Evolutionary conservation across 2,329 filamentous ascomycete species (phyloP), one percentile per base, ranked within the genome.

Genomic region (Phialophora tarda): DNA sequence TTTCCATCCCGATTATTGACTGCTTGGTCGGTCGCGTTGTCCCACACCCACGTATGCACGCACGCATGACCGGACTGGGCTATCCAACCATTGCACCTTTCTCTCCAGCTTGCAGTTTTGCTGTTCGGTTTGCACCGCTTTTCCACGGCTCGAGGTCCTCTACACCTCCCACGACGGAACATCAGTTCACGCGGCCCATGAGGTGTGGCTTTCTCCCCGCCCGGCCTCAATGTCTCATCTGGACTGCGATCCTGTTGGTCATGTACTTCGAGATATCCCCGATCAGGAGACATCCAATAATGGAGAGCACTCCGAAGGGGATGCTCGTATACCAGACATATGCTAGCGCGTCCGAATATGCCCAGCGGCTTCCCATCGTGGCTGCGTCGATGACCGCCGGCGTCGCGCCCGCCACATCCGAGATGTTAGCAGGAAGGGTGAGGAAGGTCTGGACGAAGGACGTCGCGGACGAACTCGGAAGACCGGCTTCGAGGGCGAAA

Each of bases 161-260:
- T n/a, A 7, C 38, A 17, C 14, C 32, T 34, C 10, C 10, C 10
- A 34, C 2, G 32, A 44, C 17, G 38, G 21, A 44, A 26, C 8
- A 23, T 23, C 11, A 7, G 21, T 28, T 21, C 24, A 3, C 24
- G 1, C 24, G 2, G 48, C 23, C 10, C 24, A 12, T 3, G 21
- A 26, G 21, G 14, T 23, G 21, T 51, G 23, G 8, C 21, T 0
- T 47, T 21, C 44, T 11, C 17, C 11, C 23, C 11, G 10, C 10
- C 23, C 10, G 23, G 24, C 59, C 34, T 55, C 53, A 65, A 24
- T 62, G 58, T 30, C 26, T 58, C 10, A 65, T 62, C 48, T 68
- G 41, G 5, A 68, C 66, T 14, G 66, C 66, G 14, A 68, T 68
- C 32, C 66, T 26, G 32, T 65, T 68, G 8, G 68, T 70, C 68